Evolutionary conservation across 2,329 filamentous ascomycete genomes (phyloP).

Genomic region (Diaporthe citrichinensis): DNA sequence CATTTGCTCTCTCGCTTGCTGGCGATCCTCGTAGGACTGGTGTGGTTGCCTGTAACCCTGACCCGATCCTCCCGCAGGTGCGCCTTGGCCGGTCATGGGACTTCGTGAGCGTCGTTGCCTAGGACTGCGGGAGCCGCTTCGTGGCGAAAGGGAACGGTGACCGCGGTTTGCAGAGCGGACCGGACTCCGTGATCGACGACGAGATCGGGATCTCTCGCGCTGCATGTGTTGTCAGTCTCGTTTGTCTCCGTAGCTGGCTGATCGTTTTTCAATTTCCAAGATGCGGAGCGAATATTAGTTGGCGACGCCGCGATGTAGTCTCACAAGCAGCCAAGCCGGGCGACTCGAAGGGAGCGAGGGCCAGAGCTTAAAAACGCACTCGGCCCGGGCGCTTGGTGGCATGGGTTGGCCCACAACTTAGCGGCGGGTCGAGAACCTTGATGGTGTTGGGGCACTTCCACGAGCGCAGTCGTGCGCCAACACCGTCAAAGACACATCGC

Average conservation of each 20-base stretch:
- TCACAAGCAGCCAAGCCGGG: background rate
- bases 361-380: conserved; percentile 2
- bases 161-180: conserved; percentile 78
- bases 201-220: conserved; percentile 88
- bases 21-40: conserved; percentile 87
- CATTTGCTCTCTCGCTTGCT: conserved; percentile 91
- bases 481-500: conserved; percentile 8
- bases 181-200: conserved; percentile 88
- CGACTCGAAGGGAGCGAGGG: background rate
- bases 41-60: conserved; percentile 76
- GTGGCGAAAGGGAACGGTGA: conserved; percentile 70
- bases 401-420: conserved; percentile 29
- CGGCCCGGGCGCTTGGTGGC: conserved; percentile 15
- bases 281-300: background rate
- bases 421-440: conserved; percentile 36
- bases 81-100: conserved; percentile 85
- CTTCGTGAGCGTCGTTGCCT: conserved; percentile 87
- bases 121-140: conserved; percentile 44
- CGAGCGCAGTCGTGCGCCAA: background rate
- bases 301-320: background rate
- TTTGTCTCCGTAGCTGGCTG: conserved; percentile 32
- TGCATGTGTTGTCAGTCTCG: conserved; percentile 58
- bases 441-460: conserved; percentile 23
- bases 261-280: background rate
- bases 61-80: conserved; percentile 78